Evolutionary conservation across 2,329 filamentous ascomycete species (phyloP), one percentile per base, ranked within the genome.

Genomic region (Colletotrichum salicis): DNA sequence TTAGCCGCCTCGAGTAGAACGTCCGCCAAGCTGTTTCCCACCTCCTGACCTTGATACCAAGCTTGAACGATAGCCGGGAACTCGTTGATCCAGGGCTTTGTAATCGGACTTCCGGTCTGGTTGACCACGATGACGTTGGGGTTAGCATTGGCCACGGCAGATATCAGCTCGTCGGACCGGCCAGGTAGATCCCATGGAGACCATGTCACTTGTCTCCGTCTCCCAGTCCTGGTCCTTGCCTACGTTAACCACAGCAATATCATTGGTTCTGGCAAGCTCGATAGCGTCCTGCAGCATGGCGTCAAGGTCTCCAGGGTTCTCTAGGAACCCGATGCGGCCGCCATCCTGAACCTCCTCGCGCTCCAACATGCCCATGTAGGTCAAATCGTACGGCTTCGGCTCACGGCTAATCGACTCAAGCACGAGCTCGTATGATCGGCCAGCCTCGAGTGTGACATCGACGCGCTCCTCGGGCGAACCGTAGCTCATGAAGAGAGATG

Each of bases 31-130:
- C 89, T 89, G 74, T 93, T 91, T 0, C 91, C 91, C 22, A 87
- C 87, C 80, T 93, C 91, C 76, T 93, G 91, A 2, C 91, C 91
- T 57, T 90, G 89, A 75, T 92, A 93, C 91, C 91, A 93, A 4
- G 89, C 90, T 74, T 92, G 89, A 0, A 91, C 74, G 2, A 92
- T 86, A 6, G 87, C 89, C 2, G 87, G 86, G 10, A 91, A 84
- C 29, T 84, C 77, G 4, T 83, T 77, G 1, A 84, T 79, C 88
- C 88, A 90, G 0, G 88, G 88, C 86, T 90, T 85, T 1, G 84
- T 82, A 7, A 89, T 81, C 1, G 90, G 88, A 0, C 90, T 90
- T 29, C 90, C 91, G 0, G 89, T 91, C 45, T 91, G 90, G 74
- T 91, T 87, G 1, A 92, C 87, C 1, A 93, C 85, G 1, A 89